A percentile compares a stretch with the other conserved stretches of the same genome.
Evolutionary conservation across 192 early-diverging fungal genomes (phyloP).

Genomic region (Piromyces finnis): DNA sequence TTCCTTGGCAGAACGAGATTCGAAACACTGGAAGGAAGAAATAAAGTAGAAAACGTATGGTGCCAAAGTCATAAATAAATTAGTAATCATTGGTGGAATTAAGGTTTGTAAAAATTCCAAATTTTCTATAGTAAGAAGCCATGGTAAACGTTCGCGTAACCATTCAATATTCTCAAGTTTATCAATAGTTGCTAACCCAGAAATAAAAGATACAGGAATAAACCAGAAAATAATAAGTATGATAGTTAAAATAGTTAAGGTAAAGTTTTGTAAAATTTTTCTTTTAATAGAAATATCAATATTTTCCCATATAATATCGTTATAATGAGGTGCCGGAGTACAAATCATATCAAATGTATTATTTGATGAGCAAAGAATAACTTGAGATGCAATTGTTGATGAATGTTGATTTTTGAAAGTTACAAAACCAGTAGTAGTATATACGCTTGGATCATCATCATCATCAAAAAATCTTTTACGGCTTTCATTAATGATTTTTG

Average conservation of each 20-base stretch:
- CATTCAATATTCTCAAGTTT: background rate
- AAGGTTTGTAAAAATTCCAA: background rate
- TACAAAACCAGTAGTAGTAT: background rate
- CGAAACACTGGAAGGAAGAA: background rate
- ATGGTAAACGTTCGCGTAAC: background rate
- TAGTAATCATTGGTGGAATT: background rate
- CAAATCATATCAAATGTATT: background rate
- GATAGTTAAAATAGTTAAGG: background rate
- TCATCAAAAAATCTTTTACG: background rate
- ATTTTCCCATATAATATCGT: background rate
- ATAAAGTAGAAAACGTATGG: background rate
- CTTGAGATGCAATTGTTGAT: background rate
- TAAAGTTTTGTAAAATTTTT: background rate
- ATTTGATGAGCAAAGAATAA: background rate
- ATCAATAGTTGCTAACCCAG: background rate
- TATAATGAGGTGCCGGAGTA: background rate
- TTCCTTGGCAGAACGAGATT: background rate
- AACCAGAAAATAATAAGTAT: background rate
- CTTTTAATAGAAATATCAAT: background rate
- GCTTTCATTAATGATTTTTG: background rate
- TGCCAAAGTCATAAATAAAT: background rate
- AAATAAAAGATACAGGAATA: background rate
- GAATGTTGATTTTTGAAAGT: background rate
- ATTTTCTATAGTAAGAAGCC: background rate
- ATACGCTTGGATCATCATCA: background rate